Percentiles rank a stretch among this genome's conserved stretches.
Evolutionary conservation across 768 basidiomycete genomes (phyloP).

Genomic region (Leccinum subgranulosum): DNA sequence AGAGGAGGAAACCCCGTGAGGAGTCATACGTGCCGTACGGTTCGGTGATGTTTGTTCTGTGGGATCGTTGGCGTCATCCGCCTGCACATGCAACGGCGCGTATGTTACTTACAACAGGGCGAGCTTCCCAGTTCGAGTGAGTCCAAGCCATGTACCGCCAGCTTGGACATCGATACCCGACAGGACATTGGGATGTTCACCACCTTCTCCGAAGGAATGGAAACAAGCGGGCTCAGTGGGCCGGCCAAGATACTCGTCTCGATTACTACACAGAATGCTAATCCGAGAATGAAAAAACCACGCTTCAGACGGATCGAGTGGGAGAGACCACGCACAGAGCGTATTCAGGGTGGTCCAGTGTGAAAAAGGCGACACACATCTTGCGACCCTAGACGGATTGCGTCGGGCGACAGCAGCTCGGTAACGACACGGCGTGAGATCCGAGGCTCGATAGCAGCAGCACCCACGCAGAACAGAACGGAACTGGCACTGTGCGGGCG

Average conservation of each 20-base stretch:
- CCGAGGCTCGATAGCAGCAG: neutral
- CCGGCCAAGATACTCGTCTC: slow-evolving; percentile 69
- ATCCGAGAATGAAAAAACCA: slow-evolving; percentile 3
- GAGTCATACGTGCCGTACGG: slow-evolving; percentile 43
- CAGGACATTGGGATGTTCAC: slow-evolving; percentile 42
- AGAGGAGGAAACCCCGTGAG: slow-evolving; percentile 67
- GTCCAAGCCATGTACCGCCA: slow-evolving; percentile 83
- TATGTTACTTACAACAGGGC: slow-evolving; percentile 61
- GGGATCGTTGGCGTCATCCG: neutral
- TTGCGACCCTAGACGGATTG: slow-evolving; percentile 2
- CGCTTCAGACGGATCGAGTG: neutral
- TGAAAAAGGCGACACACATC: slow-evolving; percentile 83
- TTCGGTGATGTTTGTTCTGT: slow-evolving; percentile 86
- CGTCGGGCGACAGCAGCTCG: neutral
- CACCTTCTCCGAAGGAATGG: slow-evolving; percentile 53
- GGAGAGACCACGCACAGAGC: slow-evolving; percentile 52
- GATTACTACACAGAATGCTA: slow-evolving; percentile 73
- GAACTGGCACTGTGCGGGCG: neutral
- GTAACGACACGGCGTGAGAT: neutral
- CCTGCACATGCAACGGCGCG: neutral
- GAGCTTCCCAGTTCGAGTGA: slow-evolving; percentile 60
- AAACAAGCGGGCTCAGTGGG: slow-evolving; percentile 66
- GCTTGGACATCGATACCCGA: slow-evolving; percentile 73
- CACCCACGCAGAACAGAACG: slow-evolving; percentile 4
- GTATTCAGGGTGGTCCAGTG: slow-evolving; percentile 72